These are phyloP conservation scores for Trichoderma polysporum DNA, from an alignment of 2,329 filamentous ascomycete genomes.

Conservation along the genomic window DNA sequence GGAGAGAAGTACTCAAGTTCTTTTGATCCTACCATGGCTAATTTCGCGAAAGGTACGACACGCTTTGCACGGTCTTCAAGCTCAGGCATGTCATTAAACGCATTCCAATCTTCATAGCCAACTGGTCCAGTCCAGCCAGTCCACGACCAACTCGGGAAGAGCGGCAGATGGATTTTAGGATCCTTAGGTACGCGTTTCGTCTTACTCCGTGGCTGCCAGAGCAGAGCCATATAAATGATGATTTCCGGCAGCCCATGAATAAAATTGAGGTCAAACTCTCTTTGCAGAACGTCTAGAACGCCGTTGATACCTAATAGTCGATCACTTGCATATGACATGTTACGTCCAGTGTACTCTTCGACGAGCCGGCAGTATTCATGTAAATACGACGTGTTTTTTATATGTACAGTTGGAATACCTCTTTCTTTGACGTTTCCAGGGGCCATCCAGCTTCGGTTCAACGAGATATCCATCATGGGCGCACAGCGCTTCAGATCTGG, in stretches of 20 bases:
- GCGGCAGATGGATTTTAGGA: background rate
- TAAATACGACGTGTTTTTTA: background rate
- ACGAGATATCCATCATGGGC: slow-evolving; percentile 12
- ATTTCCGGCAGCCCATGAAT: slow-evolving; percentile 2
- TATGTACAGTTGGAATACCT: slow-evolving; percentile 10
- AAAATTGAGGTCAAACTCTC: background rate
- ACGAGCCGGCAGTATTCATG: slow-evolving; percentile 8
- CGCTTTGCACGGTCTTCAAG: background rate
- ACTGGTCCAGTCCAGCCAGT: slow-evolving; percentile 16
- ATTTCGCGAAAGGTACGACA: background rate
- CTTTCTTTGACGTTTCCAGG: background rate
- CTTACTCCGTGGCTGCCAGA: slow-evolving; percentile 17
- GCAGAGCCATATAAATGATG: slow-evolving; percentile 4
- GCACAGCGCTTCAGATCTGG: slow-evolving; percentile 2
- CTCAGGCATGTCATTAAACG: slow-evolving; percentile 1
- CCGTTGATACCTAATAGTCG: slow-evolving; percentile 1
- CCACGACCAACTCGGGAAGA: slow-evolving; percentile 19
- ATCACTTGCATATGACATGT: slow-evolving; percentile 16
- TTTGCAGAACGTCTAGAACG: slow-evolving; percentile 2
- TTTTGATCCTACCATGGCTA: background rate
- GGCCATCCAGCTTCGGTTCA: slow-evolving; percentile 16
- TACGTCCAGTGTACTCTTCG: slow-evolving; percentile 5
- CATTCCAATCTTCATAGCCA: slow-evolving; percentile 14
- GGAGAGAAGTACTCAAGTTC: background rate
- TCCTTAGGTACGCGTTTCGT: background rate